Percentiles rank a stretch among this genome's conserved stretches.
Evolutionary conservation across 371 early-diverging fungal genomes (phyloP).

Genomic region (Sporodiniella umbellata): DNA sequence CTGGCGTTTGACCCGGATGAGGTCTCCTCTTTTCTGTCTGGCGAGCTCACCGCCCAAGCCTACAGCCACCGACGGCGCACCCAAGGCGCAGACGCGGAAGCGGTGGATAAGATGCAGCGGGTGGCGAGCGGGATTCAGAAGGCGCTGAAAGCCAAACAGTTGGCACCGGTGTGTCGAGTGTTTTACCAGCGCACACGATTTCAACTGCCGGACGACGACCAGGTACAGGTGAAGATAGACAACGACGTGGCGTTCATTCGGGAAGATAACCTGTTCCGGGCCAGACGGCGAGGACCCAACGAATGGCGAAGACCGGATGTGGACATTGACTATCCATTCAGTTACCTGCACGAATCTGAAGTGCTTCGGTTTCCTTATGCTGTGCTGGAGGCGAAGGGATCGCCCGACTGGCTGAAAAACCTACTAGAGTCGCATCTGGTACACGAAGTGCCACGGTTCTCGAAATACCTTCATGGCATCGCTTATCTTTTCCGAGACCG

Average conservation of each 20-base stretch:
- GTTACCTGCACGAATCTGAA: slow-evolving; percentile 73
- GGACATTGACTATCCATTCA: slow-evolving; percentile 87
- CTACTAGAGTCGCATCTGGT: slow-evolving; percentile 88
- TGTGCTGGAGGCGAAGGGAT: slow-evolving; percentile 95
- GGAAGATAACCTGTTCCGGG: slow-evolving; percentile 82
- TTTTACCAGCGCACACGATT: slow-evolving; percentile 98
- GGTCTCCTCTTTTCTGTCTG: slow-evolving; percentile 80
- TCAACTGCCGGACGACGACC: slow-evolving; percentile 93
- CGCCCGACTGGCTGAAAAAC: slow-evolving; percentile 92
- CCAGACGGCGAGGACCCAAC: slow-evolving; percentile 55
- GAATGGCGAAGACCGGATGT: slow-evolving; percentile 94
- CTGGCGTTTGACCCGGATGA: slow-evolving; percentile 88
- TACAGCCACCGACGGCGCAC: slow-evolving; percentile 72
- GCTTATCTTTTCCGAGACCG: slow-evolving; percentile 84
- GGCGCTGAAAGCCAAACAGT: slow-evolving; percentile 68
- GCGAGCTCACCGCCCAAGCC: slow-evolving; percentile 71
- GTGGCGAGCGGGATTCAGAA: slow-evolving; percentile 83
- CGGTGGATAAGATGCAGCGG: slow-evolving; percentile 65
- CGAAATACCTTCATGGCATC: slow-evolving; percentile 97
- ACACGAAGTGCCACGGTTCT: slow-evolving; percentile 97
- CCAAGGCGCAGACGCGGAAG: slow-evolving; percentile 69
- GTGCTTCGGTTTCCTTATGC: slow-evolving; percentile 95
- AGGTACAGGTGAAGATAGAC: slow-evolving; percentile 95
- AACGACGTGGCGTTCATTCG: slow-evolving; percentile 97
- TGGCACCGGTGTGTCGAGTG: slow-evolving; percentile 81